A percentile compares a stretch with the other conserved stretches of the same genome.
These are phyloP conservation scores for Barnettozyma californica DNA, from an alignment of 805 yeast genomes.

Conservation along the genomic window DNA sequence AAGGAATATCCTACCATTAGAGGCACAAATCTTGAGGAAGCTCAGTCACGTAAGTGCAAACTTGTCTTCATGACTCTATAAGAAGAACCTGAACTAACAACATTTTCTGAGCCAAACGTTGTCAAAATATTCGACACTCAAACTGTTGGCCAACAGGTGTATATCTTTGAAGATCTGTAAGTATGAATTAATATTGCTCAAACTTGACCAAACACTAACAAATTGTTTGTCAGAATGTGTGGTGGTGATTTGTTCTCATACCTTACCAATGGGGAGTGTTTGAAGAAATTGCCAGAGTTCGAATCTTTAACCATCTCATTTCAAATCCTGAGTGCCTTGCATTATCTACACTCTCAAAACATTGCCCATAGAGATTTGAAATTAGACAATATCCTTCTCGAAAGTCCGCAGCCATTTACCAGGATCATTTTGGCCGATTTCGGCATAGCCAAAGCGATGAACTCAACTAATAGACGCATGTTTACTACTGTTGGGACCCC, in stretches of 20 bases:
- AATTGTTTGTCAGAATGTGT: conserved; percentile 11
- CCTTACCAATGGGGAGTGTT: conserved; percentile 35
- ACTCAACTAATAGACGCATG: conserved; percentile 33
- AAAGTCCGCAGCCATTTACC: conserved; percentile 46
- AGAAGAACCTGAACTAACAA: conserved; percentile 4
- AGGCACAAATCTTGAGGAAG: conserved; percentile 36
- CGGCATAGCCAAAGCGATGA: conserved; percentile 44
- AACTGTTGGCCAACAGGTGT: conserved; percentile 27
- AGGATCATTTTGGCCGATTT: conserved; percentile 62
- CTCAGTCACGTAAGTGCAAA: conserved; percentile 34
- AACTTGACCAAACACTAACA: neutral
- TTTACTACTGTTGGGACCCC: conserved; percentile 57
- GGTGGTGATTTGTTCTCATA: conserved; percentile 61
- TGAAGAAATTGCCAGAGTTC: conserved; percentile 44
- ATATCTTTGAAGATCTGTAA: conserved; percentile 42
- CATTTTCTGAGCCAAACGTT: conserved; percentile 37
- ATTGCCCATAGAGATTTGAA: conserved; percentile 55
- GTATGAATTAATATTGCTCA: neutral
- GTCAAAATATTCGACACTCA: conserved; percentile 37
- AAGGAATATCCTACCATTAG: conserved; percentile 30
- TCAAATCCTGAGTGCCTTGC: conserved; percentile 52
- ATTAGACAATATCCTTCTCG: conserved; percentile 57
- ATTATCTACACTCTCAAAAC: conserved; percentile 47
- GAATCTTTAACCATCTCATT: conserved; percentile 48
- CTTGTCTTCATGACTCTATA: neutral